A percentile compares a stretch with the other conserved stretches of the same genome.
phyloP scores from a whole-genome alignment of 2,329 filamentous ascomycete species.

The Colletotrichum gloeosporioides region DNA sequence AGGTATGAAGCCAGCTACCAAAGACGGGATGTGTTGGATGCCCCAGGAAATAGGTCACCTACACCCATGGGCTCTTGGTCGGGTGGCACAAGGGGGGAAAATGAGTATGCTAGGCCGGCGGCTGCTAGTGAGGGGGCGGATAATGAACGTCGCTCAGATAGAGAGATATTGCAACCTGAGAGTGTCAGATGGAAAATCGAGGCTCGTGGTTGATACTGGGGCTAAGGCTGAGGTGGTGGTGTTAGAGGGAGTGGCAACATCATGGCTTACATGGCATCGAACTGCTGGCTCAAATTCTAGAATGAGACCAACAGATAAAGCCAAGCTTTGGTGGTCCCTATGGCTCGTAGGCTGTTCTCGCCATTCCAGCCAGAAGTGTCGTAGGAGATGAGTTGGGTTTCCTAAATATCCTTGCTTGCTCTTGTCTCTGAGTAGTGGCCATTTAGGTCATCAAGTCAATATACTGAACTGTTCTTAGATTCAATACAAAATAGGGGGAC shows the following conservation, averaged over 20 bases:
- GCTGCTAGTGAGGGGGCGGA: neutral
- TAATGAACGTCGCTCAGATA: neutral
- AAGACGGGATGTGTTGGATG: neutral
- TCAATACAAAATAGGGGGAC: no score
- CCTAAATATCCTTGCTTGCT: neutral
- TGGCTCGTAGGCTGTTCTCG: neutral
- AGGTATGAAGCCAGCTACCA: neutral
- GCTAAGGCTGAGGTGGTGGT: neutral
- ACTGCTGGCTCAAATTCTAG: neutral
- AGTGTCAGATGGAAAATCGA: neutral
- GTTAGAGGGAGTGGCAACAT: neutral
- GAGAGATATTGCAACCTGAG: neutral
- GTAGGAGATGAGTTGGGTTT: neutral
- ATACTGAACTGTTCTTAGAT: no score
- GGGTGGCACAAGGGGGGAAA: neutral
- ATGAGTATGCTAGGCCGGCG: neutral
- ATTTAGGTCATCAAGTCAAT: no score
- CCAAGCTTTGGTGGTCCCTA: neutral
- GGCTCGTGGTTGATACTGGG: neutral
- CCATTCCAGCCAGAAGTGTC: neutral
- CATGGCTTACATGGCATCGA: neutral
- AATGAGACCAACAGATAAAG: neutral
- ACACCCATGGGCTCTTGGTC: neutral
- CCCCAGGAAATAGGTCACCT: neutral
- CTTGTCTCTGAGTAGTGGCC: no score